These are phyloP conservation scores for Russula emetica DNA, from an alignment of 768 basidiomycete species.

Conservation along the genomic window DNA sequence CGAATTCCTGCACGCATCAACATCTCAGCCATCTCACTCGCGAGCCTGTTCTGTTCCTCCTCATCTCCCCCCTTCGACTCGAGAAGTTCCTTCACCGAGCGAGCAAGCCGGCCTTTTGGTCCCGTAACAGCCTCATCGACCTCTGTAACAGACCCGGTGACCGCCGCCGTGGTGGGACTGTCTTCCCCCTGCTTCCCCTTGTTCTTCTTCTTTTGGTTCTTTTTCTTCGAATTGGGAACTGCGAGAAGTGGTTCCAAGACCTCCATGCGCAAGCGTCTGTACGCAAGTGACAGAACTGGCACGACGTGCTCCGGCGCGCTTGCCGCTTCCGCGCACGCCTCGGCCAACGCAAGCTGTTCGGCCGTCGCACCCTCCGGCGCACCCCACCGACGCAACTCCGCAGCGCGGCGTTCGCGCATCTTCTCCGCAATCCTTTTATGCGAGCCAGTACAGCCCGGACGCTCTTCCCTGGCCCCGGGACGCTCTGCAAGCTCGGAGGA, in stretches of 20 bases:
- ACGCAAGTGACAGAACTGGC: slow-evolving; percentile 57
- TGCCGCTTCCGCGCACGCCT: slow-evolving; percentile 70
- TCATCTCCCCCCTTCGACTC: slow-evolving; percentile 48
- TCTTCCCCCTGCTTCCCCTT: slow-evolving; percentile 48
- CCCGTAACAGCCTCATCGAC: slow-evolving; percentile 38
- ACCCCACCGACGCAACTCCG: slow-evolving; percentile 72
- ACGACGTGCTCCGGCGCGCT: slow-evolving; percentile 64
- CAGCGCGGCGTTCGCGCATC: slow-evolving; percentile 53
- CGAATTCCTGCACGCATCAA: slow-evolving; percentile 55
- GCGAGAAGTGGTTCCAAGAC: slow-evolving; percentile 65
- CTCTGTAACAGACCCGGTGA: slow-evolving; percentile 23
- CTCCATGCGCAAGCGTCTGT: slow-evolving; percentile 68
- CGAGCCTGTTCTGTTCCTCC: slow-evolving; percentile 45
- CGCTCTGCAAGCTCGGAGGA: not conserved
- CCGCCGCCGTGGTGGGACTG: slow-evolving; percentile 15
- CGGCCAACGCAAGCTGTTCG: slow-evolving; percentile 51
- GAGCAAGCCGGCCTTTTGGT: slow-evolving; percentile 64
- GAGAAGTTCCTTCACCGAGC: slow-evolving; percentile 60
- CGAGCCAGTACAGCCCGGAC: slow-evolving; percentile 46
- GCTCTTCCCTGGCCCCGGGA: slow-evolving; percentile 7
- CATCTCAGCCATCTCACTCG: slow-evolving; percentile 47
- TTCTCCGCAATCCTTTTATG: slow-evolving; percentile 56
- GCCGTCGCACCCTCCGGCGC: slow-evolving; percentile 48
- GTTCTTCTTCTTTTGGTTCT: slow-evolving; percentile 37
- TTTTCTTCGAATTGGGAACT: slow-evolving; percentile 57